A percentile compares a stretch with the other conserved stretches of the same genome.
These are phyloP conservation scores for Yamadazyma taylorii DNA, from an alignment of 1,139 yeast genomes.

Conservation along the genomic window DNA sequence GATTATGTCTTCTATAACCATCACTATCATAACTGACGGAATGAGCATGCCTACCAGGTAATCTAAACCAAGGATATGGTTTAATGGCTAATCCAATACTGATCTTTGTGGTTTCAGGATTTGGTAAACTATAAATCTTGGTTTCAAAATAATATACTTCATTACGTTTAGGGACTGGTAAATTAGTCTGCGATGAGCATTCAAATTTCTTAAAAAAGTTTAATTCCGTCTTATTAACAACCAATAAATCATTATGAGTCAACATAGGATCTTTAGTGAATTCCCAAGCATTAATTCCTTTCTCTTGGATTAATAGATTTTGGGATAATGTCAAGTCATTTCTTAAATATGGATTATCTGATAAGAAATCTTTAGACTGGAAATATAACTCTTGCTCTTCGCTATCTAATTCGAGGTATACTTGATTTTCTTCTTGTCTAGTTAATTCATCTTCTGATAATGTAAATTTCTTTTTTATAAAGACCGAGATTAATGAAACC, in stretches of 20 bases:
- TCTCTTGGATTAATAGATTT: constrained; percentile 74
- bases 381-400: constrained; percentile 81
- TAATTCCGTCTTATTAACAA: constrained; percentile 74
- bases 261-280: constrained; percentile 71
- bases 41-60: constrained; percentile 56
- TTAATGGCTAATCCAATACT: constrained; percentile 49
- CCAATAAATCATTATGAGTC: constrained; percentile 58
- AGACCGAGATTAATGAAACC: constrained; percentile 12
- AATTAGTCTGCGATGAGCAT: constrained; percentile 77
- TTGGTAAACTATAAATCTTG: constrained; percentile 58
- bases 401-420: constrained; percentile 59
- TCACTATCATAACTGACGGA: constrained; percentile 53
- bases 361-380: constrained; percentile 61
- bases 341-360: constrained; percentile 55
- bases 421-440: constrained; percentile 62
- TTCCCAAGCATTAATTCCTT: constrained; percentile 93
- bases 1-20: constrained; percentile 52
- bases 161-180: constrained; percentile 83
- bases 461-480: constrained; percentile 14
- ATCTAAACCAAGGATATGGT: constrained; percentile 61
- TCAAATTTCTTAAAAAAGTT: constrained; percentile 70
- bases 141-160: constrained; percentile 92
- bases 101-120: constrained; percentile 47
- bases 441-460: constrained; percentile 53
- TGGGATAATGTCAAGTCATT: constrained; percentile 48